phyloP scores from a whole-genome alignment of 495 filamentous ascomycete genomes.

The Aspergillus panamensis region DNA sequence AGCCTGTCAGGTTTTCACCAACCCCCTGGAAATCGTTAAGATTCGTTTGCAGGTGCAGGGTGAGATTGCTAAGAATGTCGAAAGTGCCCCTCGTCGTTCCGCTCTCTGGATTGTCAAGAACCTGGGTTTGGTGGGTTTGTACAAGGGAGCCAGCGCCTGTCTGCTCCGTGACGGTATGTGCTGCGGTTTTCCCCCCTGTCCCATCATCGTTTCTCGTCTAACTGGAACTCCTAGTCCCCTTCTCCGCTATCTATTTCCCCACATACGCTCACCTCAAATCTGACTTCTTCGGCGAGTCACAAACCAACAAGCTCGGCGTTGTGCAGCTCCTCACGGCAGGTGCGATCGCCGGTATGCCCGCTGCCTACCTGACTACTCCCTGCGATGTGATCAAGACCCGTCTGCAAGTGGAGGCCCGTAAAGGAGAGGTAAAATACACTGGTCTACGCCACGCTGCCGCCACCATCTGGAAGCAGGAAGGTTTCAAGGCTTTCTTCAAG shows the following conservation, averaged over 20 bases:
- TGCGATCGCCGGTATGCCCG: slow-evolving; percentile 97
- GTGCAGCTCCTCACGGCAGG: slow-evolving; percentile 91
- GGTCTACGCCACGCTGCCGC: slow-evolving; percentile 80
- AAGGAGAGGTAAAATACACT: slow-evolving; percentile 84
- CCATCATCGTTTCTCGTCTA: slow-evolving; percentile 7
- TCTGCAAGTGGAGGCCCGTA: slow-evolving; percentile 93
- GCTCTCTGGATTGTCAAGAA: slow-evolving; percentile 98
- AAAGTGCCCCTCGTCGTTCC: slow-evolving; percentile 78
- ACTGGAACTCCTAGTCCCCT: slow-evolving; percentile 58
- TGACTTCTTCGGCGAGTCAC: slow-evolving; percentile 87
- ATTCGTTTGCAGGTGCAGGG: slow-evolving; percentile 97
- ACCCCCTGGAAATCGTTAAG: slow-evolving; percentile 98
- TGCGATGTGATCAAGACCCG: slow-evolving; percentile 99
- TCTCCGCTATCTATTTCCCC: slow-evolving; percentile 98
- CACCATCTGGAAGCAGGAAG: slow-evolving; percentile 84
- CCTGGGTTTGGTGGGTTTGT: slow-evolving; percentile 89
- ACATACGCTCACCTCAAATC: slow-evolving; percentile 91
- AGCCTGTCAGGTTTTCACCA: slow-evolving; percentile 74
- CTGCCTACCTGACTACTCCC: slow-evolving; percentile 94
- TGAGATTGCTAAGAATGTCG: slow-evolving; percentile 84
- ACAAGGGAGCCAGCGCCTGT: slow-evolving; percentile 97
- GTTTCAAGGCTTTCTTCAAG: slow-evolving; percentile 96
- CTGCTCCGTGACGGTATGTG: slow-evolving; percentile 72
- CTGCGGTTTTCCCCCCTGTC: slow-evolving; percentile 1
- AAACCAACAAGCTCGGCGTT: slow-evolving; percentile 86